Base-by-base conservation (phyloP, 2,329 filamentous ascomycete genomes). In the Helotiales sp. region DNA sequence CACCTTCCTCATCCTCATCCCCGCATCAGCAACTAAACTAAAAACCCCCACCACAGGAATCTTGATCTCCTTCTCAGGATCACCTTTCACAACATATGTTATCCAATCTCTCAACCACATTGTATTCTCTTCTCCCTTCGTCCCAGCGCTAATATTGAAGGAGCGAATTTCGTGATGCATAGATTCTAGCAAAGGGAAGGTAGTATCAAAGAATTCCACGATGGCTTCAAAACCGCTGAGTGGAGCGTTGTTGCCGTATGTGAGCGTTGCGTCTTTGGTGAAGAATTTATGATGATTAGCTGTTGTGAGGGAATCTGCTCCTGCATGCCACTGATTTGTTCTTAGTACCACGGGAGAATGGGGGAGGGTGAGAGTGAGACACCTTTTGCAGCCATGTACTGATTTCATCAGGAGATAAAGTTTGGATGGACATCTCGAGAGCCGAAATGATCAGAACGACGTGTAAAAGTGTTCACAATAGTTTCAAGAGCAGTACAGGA, bases 61-160 rank as follows among this genome's bases (percentile, higher is more conserved):
- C 13, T 25, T 60, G 13, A 64, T 52, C 5, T 46, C 30, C 25
- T 55, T 58, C 2, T 63, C 52, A n/a, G 55, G 52, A 49, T 66
- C 62, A 47, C 59, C 44, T 27, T 56, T 53, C 1, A 63, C 55
- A 2, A 55, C 46, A 49, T 64, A 66, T 7, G 52, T 57, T 19
- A 66, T 63, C 10, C 31, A 55, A 27, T 56, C 58, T 2, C 34
- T 22, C 6, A 59, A 31, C 17, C 55, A 60, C 10, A 64, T 54
- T 10, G 15, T 15, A 24, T 27, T 27, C 10, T 25, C 27, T 7
- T 17, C 15, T 3, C n/a, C n/a, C 19, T 54, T 62, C 15, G 27
- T 34, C 4, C 5, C 12, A 5, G 29, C 46, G 12, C n/a, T 10
- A n/a, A 51, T 38, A 42, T 19, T 51, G 25, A 62, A 51, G 13